Base-by-base conservation (phyloP, 805 yeast species). In the Naumovozyma baii region DNA sequence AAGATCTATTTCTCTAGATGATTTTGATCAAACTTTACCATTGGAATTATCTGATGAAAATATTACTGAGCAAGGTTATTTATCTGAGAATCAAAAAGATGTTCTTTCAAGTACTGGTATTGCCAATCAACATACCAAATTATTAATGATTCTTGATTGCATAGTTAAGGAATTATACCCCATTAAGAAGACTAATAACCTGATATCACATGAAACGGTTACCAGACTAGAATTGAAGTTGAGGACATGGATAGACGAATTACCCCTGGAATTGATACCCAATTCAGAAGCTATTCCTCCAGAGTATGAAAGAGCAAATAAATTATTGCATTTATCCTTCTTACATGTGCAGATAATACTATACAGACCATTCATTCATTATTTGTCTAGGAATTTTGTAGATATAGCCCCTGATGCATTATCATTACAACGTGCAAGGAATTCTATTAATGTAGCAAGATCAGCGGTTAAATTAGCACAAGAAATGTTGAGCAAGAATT, bases 321-420 rank as follows among this genome's bases (percentile, higher is more conserved):
- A 81, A 49, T 64, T 85, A 38, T 63, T 87, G 15, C 86, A 82
- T 58, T 64, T 83, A 38, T 77, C 87, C 18, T 83, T 78, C 48
- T 64, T 83, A 37, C 92, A 86, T 56, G 85, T 86, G 40, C 86
- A 84, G 56, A 78, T 87, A 42, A 82, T 85, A 59, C 68, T 87
- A 14, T 87, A 88, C 57, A 72, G 96, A 39, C 96, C 96, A 1
- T 88, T 85, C 59, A 85, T 87, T 47, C 95, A 88, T 61, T 65
- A 59, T 42, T 52, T 66, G 13, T 79, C 77, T 13, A 62, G 61
- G 18, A 82, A 77, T 50, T 73, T 77, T 28, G 66, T 74, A 40
- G 39, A 52, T 2, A 41, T 38, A 14, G 42, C 43, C 13, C 40
- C 48, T 15, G 60, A 53, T 45, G 47, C 55, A 2, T 47, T 53